Percentiles rank a stretch among this genome's conserved stretches.
Evolutionary conservation across 768 basidiomycete species (phyloP).

Genomic region (Macrolepiota albuminosa): DNA sequence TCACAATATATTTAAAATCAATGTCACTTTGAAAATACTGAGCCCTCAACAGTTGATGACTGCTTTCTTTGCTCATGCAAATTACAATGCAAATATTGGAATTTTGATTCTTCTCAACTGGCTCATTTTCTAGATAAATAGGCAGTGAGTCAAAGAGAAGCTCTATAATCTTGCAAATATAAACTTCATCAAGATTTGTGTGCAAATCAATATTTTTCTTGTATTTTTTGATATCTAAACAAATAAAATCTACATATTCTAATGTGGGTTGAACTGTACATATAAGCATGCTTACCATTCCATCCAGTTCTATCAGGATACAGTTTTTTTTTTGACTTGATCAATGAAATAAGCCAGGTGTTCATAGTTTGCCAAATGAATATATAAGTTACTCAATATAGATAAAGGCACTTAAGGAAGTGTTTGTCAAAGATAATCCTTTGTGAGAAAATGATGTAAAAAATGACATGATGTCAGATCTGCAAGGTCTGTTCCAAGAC

Average conservation of each 20-base stretch:
- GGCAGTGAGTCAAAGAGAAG: not conserved
- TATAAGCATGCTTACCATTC: constrained; percentile 1
- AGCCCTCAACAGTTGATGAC: constrained; percentile 12
- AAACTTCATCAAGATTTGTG: no score
- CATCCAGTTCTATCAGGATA: constrained; percentile 20
- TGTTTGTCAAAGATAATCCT: constrained; percentile 8
- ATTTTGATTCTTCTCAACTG: constrained; percentile 1
- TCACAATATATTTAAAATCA: constrained; percentile 20
- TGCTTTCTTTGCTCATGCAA: constrained; percentile 21
- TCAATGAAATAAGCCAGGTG: constrained; percentile 19
- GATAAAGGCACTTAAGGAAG: constrained; percentile 13
- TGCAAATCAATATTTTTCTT: not conserved
- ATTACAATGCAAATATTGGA: constrained; percentile 16
- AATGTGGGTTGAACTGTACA: no score
- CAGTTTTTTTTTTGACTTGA: not conserved
- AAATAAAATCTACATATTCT: no score
- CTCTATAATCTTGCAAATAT: not conserved
- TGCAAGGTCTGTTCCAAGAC: constrained; percentile 7
- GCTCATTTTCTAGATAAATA: not conserved
- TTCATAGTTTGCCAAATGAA: constrained; percentile 20
- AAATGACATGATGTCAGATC: constrained; percentile 22
- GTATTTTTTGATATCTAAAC: not conserved
- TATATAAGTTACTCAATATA: constrained; percentile 19
- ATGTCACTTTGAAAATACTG: constrained; percentile 26
- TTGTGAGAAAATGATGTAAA: constrained; percentile 16